Evolutionary conservation across 129 eudicot species (phyloP).

Genomic region (Rutidosis leptorrhynchoides): DNA sequence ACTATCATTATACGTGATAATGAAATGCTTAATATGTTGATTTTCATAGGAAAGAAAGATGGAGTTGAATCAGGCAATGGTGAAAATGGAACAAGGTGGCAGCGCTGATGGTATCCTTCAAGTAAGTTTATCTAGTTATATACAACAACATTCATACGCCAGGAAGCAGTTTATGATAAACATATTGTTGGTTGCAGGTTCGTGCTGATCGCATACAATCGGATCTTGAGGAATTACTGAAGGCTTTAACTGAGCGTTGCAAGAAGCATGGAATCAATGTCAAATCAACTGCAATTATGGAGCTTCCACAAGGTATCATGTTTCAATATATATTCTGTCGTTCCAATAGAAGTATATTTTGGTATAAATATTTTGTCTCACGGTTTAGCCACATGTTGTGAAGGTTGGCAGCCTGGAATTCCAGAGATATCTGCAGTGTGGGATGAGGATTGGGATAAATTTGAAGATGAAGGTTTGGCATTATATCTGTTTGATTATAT

Average conservation of each 20-base stretch:
- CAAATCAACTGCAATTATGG: conserved; percentile 79
- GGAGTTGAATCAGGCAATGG: conserved; percentile 89
- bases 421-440: conserved; percentile 88
- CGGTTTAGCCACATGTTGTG: conserved; percentile 21
- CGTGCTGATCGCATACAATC: conserved; percentile 98
- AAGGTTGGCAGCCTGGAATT: conserved; percentile 96
- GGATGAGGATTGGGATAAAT: conserved; percentile 99
- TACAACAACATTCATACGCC: background rate
- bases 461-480: conserved; percentile 82
- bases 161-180: conserved; percentile 6
- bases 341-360: conserved; percentile 2
- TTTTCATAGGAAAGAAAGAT: conserved; percentile 67
- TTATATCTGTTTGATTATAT: background rate
- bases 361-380: background rate
- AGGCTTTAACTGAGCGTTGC: conserved; percentile 80
- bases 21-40: background rate
- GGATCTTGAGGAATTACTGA: conserved; percentile 88
- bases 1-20: background rate
- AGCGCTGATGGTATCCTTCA: conserved; percentile 24
- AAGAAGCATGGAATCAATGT: conserved; percentile 65
- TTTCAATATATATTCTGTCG: too few relatives aligned
- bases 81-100: conserved; percentile 98
- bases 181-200: conserved; percentile 46
- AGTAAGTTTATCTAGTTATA: conserved; percentile 40
- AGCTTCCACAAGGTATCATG: conserved; percentile 76